Percentiles rank a stretch among this genome's conserved stretches.
Evolutionary conservation across 208 protist genomes (phyloP).

Genomic region (Spongospora subterranea): DNA sequence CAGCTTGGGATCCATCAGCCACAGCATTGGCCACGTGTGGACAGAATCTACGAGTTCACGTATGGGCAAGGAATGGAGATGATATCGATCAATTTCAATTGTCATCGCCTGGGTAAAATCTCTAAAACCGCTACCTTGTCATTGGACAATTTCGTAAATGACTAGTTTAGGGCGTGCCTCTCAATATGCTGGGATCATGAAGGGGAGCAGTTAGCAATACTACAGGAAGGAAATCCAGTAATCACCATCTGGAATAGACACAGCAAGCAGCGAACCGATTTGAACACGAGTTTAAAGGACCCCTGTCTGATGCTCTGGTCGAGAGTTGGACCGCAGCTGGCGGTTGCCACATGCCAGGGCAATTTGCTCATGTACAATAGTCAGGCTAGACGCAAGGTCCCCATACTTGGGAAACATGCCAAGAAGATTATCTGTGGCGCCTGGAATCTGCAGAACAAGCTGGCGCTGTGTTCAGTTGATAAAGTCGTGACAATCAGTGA

Average conservation of each 20-base stretch:
- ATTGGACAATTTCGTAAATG: constrained; percentile 11
- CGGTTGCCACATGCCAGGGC: constrained; percentile 86
- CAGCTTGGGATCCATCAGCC: not conserved
- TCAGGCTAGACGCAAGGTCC: constrained; percentile 83
- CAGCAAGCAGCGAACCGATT: constrained; percentile 69
- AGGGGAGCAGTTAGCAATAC: constrained; percentile 84
- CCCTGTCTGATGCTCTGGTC: constrained; percentile 87
- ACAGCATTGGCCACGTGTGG: constrained; percentile 15
- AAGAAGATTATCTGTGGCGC: constrained; percentile 84
- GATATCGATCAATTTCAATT: constrained; percentile 42
- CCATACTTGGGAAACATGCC: constrained; percentile 84
- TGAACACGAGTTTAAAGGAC: constrained; percentile 87
- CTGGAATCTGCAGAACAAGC: constrained; percentile 83
- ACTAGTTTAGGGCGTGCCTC: constrained; percentile 61
- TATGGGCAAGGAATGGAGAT: not conserved
- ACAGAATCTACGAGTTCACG: not conserved
- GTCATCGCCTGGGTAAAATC: not conserved
- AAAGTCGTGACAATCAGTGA: constrained; percentile 83
- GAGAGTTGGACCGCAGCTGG: constrained; percentile 74
- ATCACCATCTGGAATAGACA: constrained; percentile 84
- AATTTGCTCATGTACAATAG: constrained; percentile 89
- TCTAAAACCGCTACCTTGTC: not conserved
- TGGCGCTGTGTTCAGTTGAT: constrained; percentile 86
- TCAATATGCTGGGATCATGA: constrained; percentile 84
- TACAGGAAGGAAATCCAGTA: constrained; percentile 76